Percentiles rank a stretch among this genome's conserved stretches.
Conservation (phyloP, 169 alveolate genomes). For the Babesia ovata region DNA sequence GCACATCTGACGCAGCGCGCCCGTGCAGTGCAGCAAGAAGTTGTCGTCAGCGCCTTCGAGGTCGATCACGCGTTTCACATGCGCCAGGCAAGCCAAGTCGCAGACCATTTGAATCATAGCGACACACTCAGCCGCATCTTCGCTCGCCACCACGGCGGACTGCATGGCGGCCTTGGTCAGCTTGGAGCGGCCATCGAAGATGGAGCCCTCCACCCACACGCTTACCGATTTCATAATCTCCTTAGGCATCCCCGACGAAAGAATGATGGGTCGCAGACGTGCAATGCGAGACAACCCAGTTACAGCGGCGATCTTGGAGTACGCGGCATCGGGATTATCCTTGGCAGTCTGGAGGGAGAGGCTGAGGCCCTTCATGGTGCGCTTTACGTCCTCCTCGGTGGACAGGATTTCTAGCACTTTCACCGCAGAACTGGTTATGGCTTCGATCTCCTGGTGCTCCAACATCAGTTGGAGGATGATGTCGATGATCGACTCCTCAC, state of each 20-base stretch:
- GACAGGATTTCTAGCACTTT: constrained; percentile 84
- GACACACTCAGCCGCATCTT: constrained; percentile 46
- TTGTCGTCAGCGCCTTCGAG: constrained; percentile 86
- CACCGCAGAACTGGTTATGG: constrained; percentile 81
- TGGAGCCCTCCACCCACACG: constrained; percentile 81
- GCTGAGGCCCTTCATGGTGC: constrained; percentile 78
- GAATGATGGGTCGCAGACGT: constrained; percentile 70
- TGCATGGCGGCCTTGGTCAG: constrained; percentile 82
- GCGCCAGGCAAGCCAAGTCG: constrained; percentile 77
- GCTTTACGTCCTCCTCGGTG: constrained; percentile 85
- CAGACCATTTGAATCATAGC: constrained; percentile 38
- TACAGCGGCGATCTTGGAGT: constrained; percentile 85
- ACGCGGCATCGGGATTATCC: constrained; percentile 81
- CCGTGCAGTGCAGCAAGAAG: constrained; percentile 80
- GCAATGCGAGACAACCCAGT: constrained; percentile 85
- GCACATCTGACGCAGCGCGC: constrained; percentile 74
- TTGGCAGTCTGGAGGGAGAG: constrained; percentile 74
- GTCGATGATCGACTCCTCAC: constrained; percentile 78
- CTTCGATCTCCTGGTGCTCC: constrained; percentile 84
- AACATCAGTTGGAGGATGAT: constrained; percentile 86
- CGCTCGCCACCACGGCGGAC: constrained; percentile 73
- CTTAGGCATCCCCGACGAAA: constrained; percentile 60
- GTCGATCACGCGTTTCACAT: constrained; percentile 83
- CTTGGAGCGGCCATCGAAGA: constrained; percentile 79
- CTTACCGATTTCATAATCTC: constrained; percentile 76